Evolutionary conservation across 768 basidiomycete genomes (phyloP), one percentile per base, ranked within the genome.

Genomic region (Russula lepida): DNA sequence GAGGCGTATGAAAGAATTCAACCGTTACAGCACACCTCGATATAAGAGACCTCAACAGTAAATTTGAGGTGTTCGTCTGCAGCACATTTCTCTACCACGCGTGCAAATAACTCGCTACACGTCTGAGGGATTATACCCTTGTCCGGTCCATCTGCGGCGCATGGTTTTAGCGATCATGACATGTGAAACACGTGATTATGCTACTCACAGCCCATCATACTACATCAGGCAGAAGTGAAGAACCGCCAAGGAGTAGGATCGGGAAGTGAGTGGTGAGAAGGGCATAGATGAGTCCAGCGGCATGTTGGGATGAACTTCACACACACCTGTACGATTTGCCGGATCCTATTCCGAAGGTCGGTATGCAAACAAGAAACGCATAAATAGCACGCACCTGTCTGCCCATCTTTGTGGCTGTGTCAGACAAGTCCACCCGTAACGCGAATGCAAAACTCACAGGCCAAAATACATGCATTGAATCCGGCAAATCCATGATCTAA

Each of bases 101-200:
- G 86, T 65, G 82, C 78, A 73, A 99, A 99, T 32, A 99, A 78
- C 71, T 97, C 94, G 53, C 83, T 85, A 68, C 95, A 98, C 49
- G 94, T 97, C 47, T 97, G 82, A 28, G 95, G 95, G 64, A 98
- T 98, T 70, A 99, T 95, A 57, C 95, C 95, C 74, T 97, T 97
- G 80, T 98, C 95, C 49, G 81, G 78, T 33, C 94, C 94, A 70
- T 98, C 92, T 95, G 41, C 3, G 23, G 44, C 51, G 43, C 41
- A 51, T 19, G 7, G 15, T 33, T 28, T 50, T 51, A 41, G 39
- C 37, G 41, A 58, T 54, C 17, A 57, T 46, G 47, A 33, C 35
- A 27, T 12, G 25, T 50, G 27, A 64, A 59, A 49, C 41, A 58
- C 54, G 39, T 56, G 56, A 56, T 58, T 35, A 1, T 50, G 13